Evolutionary conservation across 805 yeast genomes (phyloP).

Genomic region (Spencermartinsiella europaea): DNA sequence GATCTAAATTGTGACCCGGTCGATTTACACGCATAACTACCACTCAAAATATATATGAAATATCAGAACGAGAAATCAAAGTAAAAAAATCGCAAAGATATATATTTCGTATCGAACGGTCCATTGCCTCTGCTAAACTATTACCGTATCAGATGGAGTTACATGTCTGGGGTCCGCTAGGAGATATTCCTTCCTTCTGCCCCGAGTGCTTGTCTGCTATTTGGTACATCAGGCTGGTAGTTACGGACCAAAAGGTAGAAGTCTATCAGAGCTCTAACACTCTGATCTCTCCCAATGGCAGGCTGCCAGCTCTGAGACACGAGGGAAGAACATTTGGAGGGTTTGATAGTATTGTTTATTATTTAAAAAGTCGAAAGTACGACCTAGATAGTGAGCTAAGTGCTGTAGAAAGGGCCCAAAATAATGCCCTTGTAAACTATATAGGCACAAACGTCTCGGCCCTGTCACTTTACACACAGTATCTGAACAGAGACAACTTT

Average conservation of each 20-base stretch:
- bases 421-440: conserved; percentile 18
- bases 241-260: conserved; percentile 2
- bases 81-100: too few species aligned
- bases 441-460: conserved; percentile 19
- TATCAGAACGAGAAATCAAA: too few species aligned
- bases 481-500: conserved; percentile 25
- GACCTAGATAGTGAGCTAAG: conserved; percentile 9
- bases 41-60: too few species aligned
- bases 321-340: conserved; percentile 19
- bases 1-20: too few species aligned
- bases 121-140: too few species aligned
- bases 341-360: conserved; percentile 23
- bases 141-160: too few species aligned
- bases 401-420: conserved; percentile 13
- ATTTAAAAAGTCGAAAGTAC: conserved; percentile 13
- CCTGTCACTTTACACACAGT: conserved; percentile 21
- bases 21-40: too few species aligned
- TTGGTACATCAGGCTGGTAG: conserved; percentile 22
- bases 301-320: conserved; percentile 27
- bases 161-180: conserved; percentile 30
- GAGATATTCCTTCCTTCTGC: conserved; percentile 22
- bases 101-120: too few species aligned
- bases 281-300: conserved; percentile 18
- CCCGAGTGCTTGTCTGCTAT: conserved; percentile 31
- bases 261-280: conserved; percentile 26